phyloP scores from a whole-genome alignment of 176 grass and related monocot species.

The Guadua angustifolia region DNA sequence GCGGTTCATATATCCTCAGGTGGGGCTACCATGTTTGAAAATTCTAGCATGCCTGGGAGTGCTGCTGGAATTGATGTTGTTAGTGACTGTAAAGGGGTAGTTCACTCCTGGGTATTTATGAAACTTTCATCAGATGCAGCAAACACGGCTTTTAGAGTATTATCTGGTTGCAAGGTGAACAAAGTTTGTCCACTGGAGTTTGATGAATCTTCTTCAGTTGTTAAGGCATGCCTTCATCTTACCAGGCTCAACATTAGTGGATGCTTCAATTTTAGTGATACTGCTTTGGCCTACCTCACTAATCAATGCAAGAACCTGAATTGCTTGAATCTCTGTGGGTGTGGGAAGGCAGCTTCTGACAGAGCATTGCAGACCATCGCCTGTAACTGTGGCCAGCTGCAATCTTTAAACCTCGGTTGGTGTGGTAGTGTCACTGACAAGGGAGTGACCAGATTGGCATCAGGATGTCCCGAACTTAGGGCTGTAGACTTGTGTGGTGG shows the following conservation, averaged over 20 bases:
- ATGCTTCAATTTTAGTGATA: constrained; percentile 73
- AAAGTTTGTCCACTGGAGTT: constrained; percentile 98
- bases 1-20: constrained; percentile 77
- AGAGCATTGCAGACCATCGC: constrained; percentile 78
- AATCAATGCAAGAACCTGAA: constrained; percentile 63
- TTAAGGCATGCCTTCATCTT: constrained; percentile 72
- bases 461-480: constrained; percentile 78
- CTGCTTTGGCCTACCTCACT: constrained; percentile 61
- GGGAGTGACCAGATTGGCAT: constrained; percentile 74
- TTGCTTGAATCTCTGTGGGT: constrained; percentile 78
- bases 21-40: constrained; percentile 66
- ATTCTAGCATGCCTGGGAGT: constrained; percentile 69
- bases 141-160: constrained; percentile 82
- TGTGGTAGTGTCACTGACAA: constrained; percentile 76
- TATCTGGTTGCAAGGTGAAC: constrained; percentile 96
- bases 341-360: constrained; percentile 68
- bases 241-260: constrained; percentile 86
- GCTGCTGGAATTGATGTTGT: constrained; percentile 68
- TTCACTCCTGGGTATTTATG: constrained; percentile 81
- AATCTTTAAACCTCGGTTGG: constrained; percentile 76
- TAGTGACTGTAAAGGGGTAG: constrained; percentile 94
- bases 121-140: constrained; percentile 74
- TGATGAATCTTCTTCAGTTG: constrained; percentile 71
- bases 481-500: constrained; percentile 82
- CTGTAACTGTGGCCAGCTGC: constrained; percentile 64